Percentiles rank a stretch among this genome's conserved stretches.
These are phyloP conservation scores for Candida labiduridarum DNA, from an alignment of 1,139 yeast species.

Conservation along the genomic window DNA sequence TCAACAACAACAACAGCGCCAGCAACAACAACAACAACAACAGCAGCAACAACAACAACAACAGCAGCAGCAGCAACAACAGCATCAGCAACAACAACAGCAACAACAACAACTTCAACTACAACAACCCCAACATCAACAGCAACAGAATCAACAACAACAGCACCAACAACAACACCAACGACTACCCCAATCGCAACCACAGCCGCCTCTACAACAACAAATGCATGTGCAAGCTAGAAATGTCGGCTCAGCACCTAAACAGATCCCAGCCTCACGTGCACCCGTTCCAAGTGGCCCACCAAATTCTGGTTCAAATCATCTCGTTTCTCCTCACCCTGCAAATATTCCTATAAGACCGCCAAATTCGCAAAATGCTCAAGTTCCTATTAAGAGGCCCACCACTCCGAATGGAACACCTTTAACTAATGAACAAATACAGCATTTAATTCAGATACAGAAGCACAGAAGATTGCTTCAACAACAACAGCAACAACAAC, in stretches of 20 bases:
- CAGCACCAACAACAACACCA: slow-evolving; percentile 18
- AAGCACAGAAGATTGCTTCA: slow-evolving; percentile 54
- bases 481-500: slow-evolving; percentile 31
- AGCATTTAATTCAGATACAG: slow-evolving; percentile 53
- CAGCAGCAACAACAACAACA: slow-evolving; percentile 15
- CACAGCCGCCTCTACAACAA: slow-evolving; percentile 1
- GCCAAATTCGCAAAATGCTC: slow-evolving; percentile 1
- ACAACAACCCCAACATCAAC: slow-evolving; percentile 4
- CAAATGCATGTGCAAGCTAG: slow-evolving; percentile 3
- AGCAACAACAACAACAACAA: slow-evolving; percentile 19
- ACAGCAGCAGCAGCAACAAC: slow-evolving; percentile 8
- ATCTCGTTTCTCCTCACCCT: slow-evolving; percentile 5
- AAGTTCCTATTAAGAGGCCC: slow-evolving; percentile 30
- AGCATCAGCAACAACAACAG: slow-evolving; percentile 21
- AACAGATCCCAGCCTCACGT: neutral
- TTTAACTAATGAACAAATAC: slow-evolving; percentile 57
- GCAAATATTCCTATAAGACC: slow-evolving; percentile 2
- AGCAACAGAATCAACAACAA: slow-evolving; percentile 15
- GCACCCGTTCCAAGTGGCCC: neutral
- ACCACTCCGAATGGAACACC: slow-evolving; percentile 56
- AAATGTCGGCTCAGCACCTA: slow-evolving; percentile 1
- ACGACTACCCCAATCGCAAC: slow-evolving; percentile 15
- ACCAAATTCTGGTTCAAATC: slow-evolving; percentile 1
- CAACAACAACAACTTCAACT: slow-evolving; percentile 18
- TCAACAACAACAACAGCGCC: slow-evolving; percentile 38